Conservation (phyloP, 2,329 filamentous ascomycete genomes). For the Bipolaris victoriae region DNA sequence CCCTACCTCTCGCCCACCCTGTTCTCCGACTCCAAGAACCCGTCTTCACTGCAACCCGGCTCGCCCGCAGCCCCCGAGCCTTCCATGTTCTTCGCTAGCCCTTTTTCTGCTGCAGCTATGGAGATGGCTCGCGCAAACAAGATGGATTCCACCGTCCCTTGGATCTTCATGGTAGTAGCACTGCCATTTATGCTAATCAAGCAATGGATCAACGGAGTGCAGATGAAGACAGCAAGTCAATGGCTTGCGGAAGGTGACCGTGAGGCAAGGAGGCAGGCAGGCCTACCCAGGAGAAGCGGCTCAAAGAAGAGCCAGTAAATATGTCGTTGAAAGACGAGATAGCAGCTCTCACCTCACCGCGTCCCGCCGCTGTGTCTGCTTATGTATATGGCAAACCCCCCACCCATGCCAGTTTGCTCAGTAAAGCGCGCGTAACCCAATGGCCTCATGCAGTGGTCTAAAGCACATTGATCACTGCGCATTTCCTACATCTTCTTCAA, state of each 20-base stretch:
- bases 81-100: conserved; percentile 80
- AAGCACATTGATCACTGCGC: neutral
- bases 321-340: neutral
- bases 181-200: conserved; percentile 89
- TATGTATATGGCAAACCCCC: neutral
- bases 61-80: conserved; percentile 72
- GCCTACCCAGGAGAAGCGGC: conserved; percentile 45
- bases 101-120: conserved; percentile 89
- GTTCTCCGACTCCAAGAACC: conserved; percentile 65
- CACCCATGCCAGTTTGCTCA: neutral
- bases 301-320: conserved; percentile 35
- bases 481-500: conserved; percentile 3
- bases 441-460: neutral
- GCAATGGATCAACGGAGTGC: conserved; percentile 92
- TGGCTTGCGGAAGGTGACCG: conserved; percentile 94
- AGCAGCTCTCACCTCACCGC: neutral
- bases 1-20: conserved; percentile 87
- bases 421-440: neutral
- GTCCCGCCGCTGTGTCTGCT: neutral
- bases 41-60: conserved; percentile 62
- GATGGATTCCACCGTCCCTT: conserved; percentile 65
- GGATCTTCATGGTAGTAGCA: conserved; percentile 81
- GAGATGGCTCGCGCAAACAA: conserved; percentile 93
- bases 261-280: conserved; percentile 60
- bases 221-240: conserved; percentile 89